These are phyloP conservation scores for Noccaea caerulescens DNA, from an alignment of 345 rosid genomes.

Conservation along the genomic window DNA sequence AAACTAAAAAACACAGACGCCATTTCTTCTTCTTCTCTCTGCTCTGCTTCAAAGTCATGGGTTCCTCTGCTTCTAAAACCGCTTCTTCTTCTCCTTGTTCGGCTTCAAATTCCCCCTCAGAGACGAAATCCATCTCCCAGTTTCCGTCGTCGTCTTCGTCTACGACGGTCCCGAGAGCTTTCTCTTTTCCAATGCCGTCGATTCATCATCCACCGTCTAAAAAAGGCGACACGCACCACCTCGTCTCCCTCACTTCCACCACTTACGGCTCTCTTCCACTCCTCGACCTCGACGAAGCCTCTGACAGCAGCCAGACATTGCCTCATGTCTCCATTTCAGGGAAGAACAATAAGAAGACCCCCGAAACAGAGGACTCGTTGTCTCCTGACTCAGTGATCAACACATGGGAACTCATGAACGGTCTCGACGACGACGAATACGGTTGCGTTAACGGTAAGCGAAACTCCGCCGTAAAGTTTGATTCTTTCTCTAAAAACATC, in stretches of 20 bases:
- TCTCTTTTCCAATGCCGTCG: conserved; percentile 66
- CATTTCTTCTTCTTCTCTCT: conserved; percentile 9
- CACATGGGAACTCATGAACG: conserved; percentile 98
- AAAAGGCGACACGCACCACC: conserved; percentile 86
- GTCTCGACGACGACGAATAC: conserved; percentile 58
- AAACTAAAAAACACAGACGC: conserved; percentile 15
- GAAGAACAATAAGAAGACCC: not conserved
- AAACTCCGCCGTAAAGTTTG: conserved; percentile 11
- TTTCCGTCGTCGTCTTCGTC: conserved; percentile 5
- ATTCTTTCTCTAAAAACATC: conserved; percentile 33
- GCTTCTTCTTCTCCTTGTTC: conserved; percentile 24
- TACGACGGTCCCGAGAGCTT: conserved; percentile 44
- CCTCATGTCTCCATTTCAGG: conserved; percentile 35
- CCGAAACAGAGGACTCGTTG: conserved; percentile 29
- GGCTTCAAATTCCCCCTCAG: conserved; percentile 36
- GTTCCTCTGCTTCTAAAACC: conserved; percentile 70
- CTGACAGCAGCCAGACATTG: conserved; percentile 31
- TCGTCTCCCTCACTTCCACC: conserved; percentile 81
- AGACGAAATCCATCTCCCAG: conserved; percentile 10
- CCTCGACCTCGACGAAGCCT: conserved; percentile 39
- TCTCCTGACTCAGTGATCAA: conserved; percentile 90
- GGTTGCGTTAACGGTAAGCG: conserved; percentile 35
- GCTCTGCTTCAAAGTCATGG: conserved; percentile 51
- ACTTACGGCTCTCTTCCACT: conserved; percentile 78
- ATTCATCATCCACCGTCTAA: conserved; percentile 81